Conservation (phyloP, 208 protist genomes). For the Leishmania major region DNA sequence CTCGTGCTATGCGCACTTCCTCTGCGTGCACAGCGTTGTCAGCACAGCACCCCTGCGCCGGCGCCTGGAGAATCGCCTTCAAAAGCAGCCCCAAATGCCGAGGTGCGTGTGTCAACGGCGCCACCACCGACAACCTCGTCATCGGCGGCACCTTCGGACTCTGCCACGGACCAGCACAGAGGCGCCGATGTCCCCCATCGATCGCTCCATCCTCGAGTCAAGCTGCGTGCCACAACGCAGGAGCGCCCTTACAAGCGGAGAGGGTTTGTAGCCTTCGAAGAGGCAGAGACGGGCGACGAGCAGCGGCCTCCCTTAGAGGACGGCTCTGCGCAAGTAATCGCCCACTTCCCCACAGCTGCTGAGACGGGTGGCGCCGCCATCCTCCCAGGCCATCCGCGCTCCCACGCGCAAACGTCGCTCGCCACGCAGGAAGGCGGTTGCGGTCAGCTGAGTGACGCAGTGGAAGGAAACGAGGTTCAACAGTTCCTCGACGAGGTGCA, state of each 20-base stretch:
- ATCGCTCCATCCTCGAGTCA: conserved; percentile 36
- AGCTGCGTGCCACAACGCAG: conserved; percentile 41
- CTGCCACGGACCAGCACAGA: conserved; percentile 2
- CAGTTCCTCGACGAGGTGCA: conserved; percentile 66
- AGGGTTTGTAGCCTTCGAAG: conserved; percentile 20
- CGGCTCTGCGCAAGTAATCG: neutral
- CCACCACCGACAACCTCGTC: neutral
- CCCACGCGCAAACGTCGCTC: neutral
- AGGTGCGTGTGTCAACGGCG: neutral
- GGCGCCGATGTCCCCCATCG: conserved; percentile 8
- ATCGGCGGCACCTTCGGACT: neutral
- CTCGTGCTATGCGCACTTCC: conserved; percentile 1
- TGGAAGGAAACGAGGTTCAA: conserved; percentile 51
- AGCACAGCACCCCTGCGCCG: conserved; percentile 7
- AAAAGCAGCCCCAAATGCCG: neutral
- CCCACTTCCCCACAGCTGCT: neutral
- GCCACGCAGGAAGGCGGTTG: neutral
- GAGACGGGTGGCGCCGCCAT: neutral
- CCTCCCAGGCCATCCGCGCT: neutral
- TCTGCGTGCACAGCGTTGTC: conserved; percentile 1
- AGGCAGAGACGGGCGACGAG: neutral
- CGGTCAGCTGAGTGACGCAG: neutral
- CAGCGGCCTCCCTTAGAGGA: neutral
- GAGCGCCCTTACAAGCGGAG: conserved; percentile 32
- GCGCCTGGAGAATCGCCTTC: neutral